Evolutionary conservation across 208 protist genomes (phyloP).

Genomic region (Porcisia hertigi): DNA sequence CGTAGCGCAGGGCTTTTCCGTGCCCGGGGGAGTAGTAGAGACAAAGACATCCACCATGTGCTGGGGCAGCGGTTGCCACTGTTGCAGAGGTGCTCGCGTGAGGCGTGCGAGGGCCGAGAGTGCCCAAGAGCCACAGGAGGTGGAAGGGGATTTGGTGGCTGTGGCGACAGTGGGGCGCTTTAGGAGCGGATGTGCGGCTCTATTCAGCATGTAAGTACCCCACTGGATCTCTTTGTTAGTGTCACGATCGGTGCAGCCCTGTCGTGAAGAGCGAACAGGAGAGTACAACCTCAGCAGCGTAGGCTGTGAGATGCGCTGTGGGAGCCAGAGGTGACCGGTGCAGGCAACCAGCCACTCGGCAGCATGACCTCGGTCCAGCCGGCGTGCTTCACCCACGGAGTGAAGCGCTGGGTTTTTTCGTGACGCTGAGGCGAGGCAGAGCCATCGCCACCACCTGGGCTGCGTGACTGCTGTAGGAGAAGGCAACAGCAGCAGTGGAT

Average conservation of each 20-base stretch:
- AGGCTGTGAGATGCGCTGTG: constrained; percentile 3
- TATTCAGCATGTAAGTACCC: constrained; percentile 18
- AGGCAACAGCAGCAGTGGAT: constrained; percentile 38
- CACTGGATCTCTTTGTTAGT: background rate
- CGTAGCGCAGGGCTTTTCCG: background rate
- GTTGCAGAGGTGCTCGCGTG: background rate
- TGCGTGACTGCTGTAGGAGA: background rate
- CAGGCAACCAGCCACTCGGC: constrained; percentile 15
- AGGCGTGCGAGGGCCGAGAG: background rate
- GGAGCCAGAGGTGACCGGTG: constrained; percentile 10
- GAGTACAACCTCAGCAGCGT: constrained; percentile 20
- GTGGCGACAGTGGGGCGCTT: background rate
- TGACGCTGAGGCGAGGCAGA: background rate
- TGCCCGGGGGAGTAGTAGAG: background rate
- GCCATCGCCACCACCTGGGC: background rate
- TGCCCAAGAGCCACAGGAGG: background rate
- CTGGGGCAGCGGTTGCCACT: constrained; percentile 11
- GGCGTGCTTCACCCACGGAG: background rate
- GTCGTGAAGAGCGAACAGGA: background rate
- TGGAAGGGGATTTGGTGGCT: background rate
- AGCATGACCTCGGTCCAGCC: background rate
- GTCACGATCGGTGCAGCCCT: too few relatives aligned
- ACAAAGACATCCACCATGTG: constrained; percentile 18
- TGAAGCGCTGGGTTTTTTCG: background rate
- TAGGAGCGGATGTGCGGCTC: background rate